phyloP scores from a whole-genome alignment of 495 filamentous ascomycete genomes.

The Penicillium salamii region DNA sequence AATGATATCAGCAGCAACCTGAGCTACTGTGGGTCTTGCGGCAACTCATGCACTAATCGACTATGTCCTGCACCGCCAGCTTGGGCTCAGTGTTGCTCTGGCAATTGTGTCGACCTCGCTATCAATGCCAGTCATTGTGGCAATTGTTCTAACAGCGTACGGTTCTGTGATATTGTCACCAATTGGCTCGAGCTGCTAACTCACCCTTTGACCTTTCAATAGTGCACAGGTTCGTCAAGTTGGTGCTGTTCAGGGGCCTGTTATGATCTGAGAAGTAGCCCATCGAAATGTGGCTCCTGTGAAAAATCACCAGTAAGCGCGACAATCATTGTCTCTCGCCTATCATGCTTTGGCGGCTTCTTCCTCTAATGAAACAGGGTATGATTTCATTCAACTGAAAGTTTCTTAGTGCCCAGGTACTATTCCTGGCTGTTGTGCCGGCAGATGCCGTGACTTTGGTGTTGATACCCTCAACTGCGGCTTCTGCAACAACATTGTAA shows the following conservation, averaged over 20 bases:
- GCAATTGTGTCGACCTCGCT: constrained; percentile 2
- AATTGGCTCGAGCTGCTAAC: no score
- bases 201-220: no score
- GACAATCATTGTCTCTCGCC: no score
- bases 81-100: constrained; percentile 4
- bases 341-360: no score
- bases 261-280: neutral
- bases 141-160: no score
- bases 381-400: no score
- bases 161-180: no score
- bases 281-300: constrained; percentile 7
- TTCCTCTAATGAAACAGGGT: no score
- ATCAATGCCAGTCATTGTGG: constrained; percentile 3
- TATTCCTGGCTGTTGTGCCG: constrained; percentile 2
- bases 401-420: neutral
- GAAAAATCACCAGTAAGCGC: constrained; percentile 1
- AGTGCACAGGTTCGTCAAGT: no score
- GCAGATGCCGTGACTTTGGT: constrained; percentile 2
- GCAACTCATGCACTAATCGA: neutral
- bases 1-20: constrained; percentile 1
- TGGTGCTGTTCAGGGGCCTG: constrained; percentile 8
- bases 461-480: constrained; percentile 2
- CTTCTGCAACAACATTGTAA: constrained; percentile 1
- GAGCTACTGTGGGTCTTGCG: constrained; percentile 3
- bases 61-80: constrained; percentile 3